Evolutionary conservation across 305 asterid genomes (phyloP).

Genomic region (Solanum aculeatissimum): DNA sequence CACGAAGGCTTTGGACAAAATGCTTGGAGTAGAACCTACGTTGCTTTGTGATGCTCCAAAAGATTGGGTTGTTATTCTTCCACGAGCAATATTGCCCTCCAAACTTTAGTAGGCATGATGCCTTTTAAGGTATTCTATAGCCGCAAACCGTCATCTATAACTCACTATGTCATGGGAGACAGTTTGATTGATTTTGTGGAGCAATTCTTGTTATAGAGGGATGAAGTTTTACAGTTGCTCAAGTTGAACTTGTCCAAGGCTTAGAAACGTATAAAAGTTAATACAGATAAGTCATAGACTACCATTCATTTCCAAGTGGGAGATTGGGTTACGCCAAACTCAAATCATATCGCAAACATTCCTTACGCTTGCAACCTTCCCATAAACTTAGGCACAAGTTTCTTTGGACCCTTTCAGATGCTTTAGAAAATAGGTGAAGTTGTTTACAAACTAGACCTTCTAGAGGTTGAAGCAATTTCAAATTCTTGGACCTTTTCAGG

Average conservation of each 20-base stretch:
- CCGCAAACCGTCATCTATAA: neutral
- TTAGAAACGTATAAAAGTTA: too few species aligned
- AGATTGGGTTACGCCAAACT: too few species aligned
- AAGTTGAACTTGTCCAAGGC: neutral
- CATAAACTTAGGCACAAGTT: neutral
- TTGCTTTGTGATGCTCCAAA: too few species aligned
- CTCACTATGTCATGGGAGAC: neutral
- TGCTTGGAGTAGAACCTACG: too few species aligned
- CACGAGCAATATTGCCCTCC: neutral
- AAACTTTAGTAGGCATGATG: neutral
- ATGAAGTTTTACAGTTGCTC: neutral
- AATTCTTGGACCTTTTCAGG: too few species aligned
- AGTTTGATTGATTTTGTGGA: neutral
- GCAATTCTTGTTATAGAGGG: neutral
- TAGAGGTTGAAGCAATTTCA: neutral
- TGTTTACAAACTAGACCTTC: neutral
- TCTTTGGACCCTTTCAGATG: neutral
- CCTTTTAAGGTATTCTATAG: neutral
- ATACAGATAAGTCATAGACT: too few species aligned
- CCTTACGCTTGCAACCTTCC: neutral
- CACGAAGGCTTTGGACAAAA: too few species aligned
- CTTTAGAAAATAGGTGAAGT: neutral
- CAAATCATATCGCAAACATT: neutral
- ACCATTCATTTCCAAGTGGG: too few species aligned
- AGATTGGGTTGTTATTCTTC: too few species aligned